phyloP scores from a whole-genome alignment of 441 rosid species.

The Erysimum pusillum region DNA sequence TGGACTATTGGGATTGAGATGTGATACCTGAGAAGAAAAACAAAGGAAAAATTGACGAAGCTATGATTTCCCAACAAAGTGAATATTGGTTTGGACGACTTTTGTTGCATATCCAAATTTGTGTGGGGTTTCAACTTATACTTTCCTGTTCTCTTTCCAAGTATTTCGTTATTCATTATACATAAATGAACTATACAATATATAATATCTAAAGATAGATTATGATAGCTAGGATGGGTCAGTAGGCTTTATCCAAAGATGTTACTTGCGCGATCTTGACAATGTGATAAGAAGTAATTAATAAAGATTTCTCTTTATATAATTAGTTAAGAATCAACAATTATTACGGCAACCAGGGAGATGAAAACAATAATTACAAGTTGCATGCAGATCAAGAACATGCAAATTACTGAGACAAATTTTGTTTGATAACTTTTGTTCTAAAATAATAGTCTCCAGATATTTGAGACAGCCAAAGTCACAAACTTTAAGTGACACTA shows the following conservation, averaged over 20 bases:
- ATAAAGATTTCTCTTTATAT: neutral
- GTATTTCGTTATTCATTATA: conserved; percentile 15
- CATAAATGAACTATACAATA: neutral
- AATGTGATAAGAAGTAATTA: conserved; percentile 17
- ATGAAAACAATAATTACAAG: conserved; percentile 27
- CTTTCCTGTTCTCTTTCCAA: neutral
- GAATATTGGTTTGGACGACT: conserved; percentile 15
- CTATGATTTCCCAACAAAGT: conserved; percentile 2
- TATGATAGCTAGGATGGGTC: conserved; percentile 5
- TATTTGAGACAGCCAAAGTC: conserved; percentile 37
- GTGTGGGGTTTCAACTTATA: conserved; percentile 34
- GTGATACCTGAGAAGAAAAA: conserved; percentile 9
- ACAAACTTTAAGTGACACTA: conserved; percentile 11
- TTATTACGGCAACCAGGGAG: conserved; percentile 13
- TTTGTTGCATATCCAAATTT: conserved; percentile 33
- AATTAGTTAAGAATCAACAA: conserved; percentile 4
- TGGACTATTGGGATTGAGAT: conserved; percentile 22
- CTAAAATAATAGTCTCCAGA: conserved; percentile 38
- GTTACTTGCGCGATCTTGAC: conserved; percentile 27
- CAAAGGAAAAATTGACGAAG: neutral
- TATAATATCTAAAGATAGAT: conserved; percentile 3
- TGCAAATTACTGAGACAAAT: conserved; percentile 24
- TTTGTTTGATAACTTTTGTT: conserved; percentile 38
- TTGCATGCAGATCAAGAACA: conserved; percentile 49
- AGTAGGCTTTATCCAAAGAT: conserved; percentile 12